Percentiles rank a stretch among this genome's conserved stretches.
These are phyloP conservation scores for Trichoderma afroharzianum DNA, from an alignment of 2,329 filamentous ascomycete genomes.

Conservation along the genomic window DNA sequence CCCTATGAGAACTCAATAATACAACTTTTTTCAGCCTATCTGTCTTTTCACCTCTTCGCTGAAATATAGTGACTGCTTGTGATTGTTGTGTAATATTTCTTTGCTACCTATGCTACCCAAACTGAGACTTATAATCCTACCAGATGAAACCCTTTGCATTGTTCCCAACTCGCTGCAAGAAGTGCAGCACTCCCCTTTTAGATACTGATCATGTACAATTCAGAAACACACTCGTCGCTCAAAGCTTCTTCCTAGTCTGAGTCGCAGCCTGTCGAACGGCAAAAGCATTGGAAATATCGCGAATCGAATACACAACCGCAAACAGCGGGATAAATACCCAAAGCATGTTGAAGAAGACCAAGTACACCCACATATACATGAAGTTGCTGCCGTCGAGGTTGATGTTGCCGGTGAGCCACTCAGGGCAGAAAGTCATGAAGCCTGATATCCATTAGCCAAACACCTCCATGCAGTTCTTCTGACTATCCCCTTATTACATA, in stretches of 20 bases:
- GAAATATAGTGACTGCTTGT: no score
- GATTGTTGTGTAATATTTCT: no score
- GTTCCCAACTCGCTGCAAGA: neutral
- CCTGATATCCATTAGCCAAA: slow-evolving; percentile 35
- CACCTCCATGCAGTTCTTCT: neutral
- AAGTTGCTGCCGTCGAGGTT: slow-evolving; percentile 64
- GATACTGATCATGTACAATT: no score
- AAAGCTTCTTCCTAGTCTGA: slow-evolving; percentile 29
- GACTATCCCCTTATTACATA: slow-evolving; percentile 26
- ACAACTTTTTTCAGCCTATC: neutral
- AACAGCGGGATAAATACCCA: slow-evolving; percentile 65
- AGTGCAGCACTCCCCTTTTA: no score
- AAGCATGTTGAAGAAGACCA: slow-evolving; percentile 65
- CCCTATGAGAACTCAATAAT: slow-evolving; percentile 15
- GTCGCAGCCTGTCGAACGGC: slow-evolving; percentile 23
- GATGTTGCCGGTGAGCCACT: slow-evolving; percentile 60
- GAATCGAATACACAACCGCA: slow-evolving; percentile 51
- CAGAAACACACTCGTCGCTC: slow-evolving; percentile 6
- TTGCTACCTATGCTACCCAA: no score
- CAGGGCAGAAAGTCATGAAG: slow-evolving; percentile 69
- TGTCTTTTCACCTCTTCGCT: no score
- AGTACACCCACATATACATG: slow-evolving; percentile 65
- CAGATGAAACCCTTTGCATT: neutral
- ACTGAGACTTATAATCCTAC: neutral
- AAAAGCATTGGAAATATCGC: slow-evolving; percentile 55